Evolutionary conservation across 169 alveolate species (phyloP), one percentile per base, ranked within the genome.

Genomic region (Haemoproteus tartakovskyi): DNA sequence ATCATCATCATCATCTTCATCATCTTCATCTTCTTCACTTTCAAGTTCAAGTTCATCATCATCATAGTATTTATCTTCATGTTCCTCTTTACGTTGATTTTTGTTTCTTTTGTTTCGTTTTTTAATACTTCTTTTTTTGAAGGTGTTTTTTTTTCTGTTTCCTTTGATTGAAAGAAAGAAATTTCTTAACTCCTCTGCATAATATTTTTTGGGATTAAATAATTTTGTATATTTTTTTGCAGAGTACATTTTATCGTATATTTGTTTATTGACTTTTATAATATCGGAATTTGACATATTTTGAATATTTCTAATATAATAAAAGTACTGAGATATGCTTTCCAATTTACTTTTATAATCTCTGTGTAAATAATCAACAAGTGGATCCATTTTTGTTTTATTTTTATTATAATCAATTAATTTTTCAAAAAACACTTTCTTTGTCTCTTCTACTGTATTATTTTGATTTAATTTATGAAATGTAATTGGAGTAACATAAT

Each of bases 271-370:
- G 5, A 51, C 12, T 56, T 57, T 74, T 1, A 14, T 11, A 14
- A 74, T n/a, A 11, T 43, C 5, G 11, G 26, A 46, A 21, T 21
- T 57, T 0, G 54, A 11, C 0, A 21, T 21, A 2, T 19, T 26
- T 36, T 47, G 18, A 16, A 26, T 5, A 36, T 26, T 16, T 16
- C 45, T 74, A 22, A 24, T 14, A 12, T 74, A 74, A 60, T 29
- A 74, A 18, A 57, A 74, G 18, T 56, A 74, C 18, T 74, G 84
- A 45, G 59, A 74, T 2, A 74, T 30, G 19, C 14, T 18, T 30
- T 74, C 84, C 1, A 57, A 33, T 30, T 26, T 43, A 9, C 59
- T 74, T 74, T 56, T 74, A 48, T 56, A 36, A 74, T 74, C 59
- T 16, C 78, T 40, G 9, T 74, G 78, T 12, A 74, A 41, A 38